Base-by-base conservation (phyloP, 345 rosid species). In the Linum lewisii region DNA sequence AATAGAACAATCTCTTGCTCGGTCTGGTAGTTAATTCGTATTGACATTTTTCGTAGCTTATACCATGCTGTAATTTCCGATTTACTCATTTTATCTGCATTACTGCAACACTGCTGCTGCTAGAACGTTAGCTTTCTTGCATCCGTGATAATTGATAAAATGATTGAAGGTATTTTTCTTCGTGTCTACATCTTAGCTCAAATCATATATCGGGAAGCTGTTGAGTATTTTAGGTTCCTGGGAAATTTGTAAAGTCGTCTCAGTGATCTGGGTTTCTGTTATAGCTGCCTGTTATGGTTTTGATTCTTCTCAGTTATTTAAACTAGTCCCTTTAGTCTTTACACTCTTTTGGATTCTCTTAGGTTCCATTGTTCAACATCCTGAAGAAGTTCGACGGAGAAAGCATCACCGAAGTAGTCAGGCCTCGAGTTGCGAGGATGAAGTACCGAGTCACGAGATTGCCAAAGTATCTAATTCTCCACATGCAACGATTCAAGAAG, bases 381-480 rank as follows among this genome's bases (percentile, higher is more conserved):
- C 69, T 93, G 72, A 89, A 93, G 87, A 93, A 93, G 77, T 90
- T 82, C 74, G 99, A 90, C 75, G 97, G 99, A 65, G 95, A 85
- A 68, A 72, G 78, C 3, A 77, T 88, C 71, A 92, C 98, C 20
- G 95, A 86, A 69, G 91, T 84, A 66, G 97, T 93, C 57, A 94
- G 97, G 61, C 97, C 96, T 57, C 85, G 42, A 55, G 60, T 73
- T 51, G 92, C 96, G 24, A 84, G 96, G 72, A 82, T 87, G 96
- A 85, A 83, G 69, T 93, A 90, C 65, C 82, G 84, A 1, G 80
- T 93, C 24, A 87, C 81, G 22, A 85, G 68, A 69, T 77, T 90
- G 67, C 97, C 99, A 52, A 80, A 69, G 22, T 93, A 93, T 75
- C 58, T 93, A 62, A 82, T 93, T 13, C 84, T 93, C 73, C 97